Evolutionary conservation across 345 rosid genomes (phyloP).

Genomic region (Syzygium aromaticum): DNA sequence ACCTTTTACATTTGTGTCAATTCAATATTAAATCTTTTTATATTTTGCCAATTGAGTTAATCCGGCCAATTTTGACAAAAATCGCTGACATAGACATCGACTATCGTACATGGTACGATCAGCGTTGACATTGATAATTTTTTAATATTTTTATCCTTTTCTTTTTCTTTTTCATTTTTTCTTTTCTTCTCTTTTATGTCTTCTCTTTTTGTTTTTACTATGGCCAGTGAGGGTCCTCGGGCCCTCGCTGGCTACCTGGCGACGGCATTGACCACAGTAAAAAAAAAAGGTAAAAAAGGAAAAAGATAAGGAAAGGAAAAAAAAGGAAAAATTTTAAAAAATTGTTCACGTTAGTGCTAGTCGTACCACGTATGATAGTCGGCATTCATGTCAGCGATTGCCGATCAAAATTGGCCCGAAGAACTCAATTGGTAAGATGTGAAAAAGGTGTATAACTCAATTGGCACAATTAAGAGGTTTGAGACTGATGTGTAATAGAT

Average conservation of each 20-base stretch:
- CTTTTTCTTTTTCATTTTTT: background rate
- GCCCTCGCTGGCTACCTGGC: no score
- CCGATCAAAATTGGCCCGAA: fast-evolving
- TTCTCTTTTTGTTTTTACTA: no score
- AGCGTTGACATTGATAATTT: fast-evolving
- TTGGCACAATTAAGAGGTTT: no score
- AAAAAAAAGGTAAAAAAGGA: no score
- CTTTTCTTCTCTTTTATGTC: no score
- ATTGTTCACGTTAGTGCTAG: background rate
- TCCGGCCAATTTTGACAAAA: fast-evolving
- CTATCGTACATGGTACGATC: fast-evolving
- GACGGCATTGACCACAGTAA: no score
- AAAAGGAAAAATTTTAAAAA: no score
- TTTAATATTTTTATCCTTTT: background rate
- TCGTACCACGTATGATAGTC: fast-evolving
- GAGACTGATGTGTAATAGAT: no score
- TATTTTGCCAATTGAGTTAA: fast-evolving
- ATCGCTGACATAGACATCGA: fast-evolving
- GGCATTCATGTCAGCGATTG: background rate
- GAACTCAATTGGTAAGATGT: no score
- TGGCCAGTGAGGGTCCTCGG: background rate
- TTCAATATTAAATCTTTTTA: fast-evolving
- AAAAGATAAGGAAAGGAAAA: no score
- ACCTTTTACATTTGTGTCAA: fast-evolving
- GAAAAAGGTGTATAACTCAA: no score